These are phyloP conservation scores for Fusarium sp. DNA, from an alignment of 2,329 filamentous ascomycete species.

Conservation along the genomic window DNA sequence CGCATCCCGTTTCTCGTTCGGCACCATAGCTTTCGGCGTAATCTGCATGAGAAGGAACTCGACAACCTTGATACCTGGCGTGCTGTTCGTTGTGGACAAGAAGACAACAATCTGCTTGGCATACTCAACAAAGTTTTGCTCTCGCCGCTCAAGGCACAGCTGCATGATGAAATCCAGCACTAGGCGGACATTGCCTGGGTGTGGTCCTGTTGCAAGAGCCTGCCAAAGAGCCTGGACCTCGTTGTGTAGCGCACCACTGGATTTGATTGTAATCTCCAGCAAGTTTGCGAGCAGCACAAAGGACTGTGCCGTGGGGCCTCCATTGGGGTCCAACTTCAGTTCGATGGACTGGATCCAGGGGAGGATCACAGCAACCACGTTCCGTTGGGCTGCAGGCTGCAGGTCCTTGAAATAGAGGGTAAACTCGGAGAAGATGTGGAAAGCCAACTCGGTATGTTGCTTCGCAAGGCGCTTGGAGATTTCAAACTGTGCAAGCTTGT, in stretches of 20 bases:
- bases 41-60: conserved; percentile 94
- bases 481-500: conserved; percentile 97
- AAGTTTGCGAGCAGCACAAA: conserved; percentile 96
- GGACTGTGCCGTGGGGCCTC: conserved; percentile 88
- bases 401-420: conserved; percentile 92
- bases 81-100: conserved; percentile 79
- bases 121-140: conserved; percentile 98
- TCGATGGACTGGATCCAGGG: conserved; percentile 98
- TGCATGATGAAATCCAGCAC: conserved; percentile 97
- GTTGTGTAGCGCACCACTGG: conserved; percentile 87
- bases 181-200: conserved; percentile 92
- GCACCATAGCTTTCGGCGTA: conserved; percentile 95
- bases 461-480: conserved; percentile 91
- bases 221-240: conserved; percentile 99
- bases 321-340: conserved; percentile 89
- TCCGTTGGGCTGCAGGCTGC: conserved; percentile 84
- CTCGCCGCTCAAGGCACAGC: conserved; percentile 89
- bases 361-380: conserved; percentile 92
- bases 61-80: conserved; percentile 87
- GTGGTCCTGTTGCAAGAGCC: conserved; percentile 90
- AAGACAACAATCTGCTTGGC: conserved; percentile 99
- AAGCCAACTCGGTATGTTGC: conserved; percentile 88
- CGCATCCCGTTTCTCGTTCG: conserved; percentile 80
- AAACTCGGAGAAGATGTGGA: conserved; percentile 96
- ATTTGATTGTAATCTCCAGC: conserved; percentile 95